Evolutionary conservation across 345 rosid genomes (phyloP).

Genomic region (Erucastrum elatum): DNA sequence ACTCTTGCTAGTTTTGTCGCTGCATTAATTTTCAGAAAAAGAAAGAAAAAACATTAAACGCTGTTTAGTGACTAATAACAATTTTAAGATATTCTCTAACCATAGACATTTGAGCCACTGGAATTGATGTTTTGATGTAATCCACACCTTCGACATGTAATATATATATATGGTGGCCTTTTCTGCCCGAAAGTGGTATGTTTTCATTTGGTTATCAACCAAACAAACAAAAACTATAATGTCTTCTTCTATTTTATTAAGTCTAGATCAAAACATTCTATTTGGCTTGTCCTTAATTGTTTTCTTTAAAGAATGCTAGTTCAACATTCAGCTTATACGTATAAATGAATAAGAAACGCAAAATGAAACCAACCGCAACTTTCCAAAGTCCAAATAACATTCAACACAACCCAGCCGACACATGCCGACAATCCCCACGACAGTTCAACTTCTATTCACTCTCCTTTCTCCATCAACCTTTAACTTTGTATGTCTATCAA

Average conservation of each 20-base stretch:
- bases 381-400: conserved; percentile 18
- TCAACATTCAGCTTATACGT: not conserved
- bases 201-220: not conserved
- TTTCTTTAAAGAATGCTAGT: not conserved
- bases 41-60: not conserved
- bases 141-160: conserved; percentile 1
- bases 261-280: conserved; percentile 20
- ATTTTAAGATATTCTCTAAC: not conserved
- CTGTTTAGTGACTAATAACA: not conserved
- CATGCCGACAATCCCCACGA: conserved; percentile 28
- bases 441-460: conserved; percentile 30
- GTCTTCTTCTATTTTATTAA: not conserved
- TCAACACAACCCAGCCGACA: conserved; percentile 31
- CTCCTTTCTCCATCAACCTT: conserved; percentile 27
- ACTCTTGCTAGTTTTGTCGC: not conserved
- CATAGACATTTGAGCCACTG: not conserved
- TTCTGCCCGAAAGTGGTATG: not conserved
- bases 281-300: not conserved
- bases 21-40: not conserved
- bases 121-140: not conserved
- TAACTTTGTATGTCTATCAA: conserved; percentile 33
- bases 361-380: conserved; percentile 26
- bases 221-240: not conserved
- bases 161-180: not conserved
- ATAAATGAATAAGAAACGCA: conserved; percentile 13